These are phyloP conservation scores for Lasiodiplodia sp. DNA, from an alignment of 2,329 filamentous ascomycete species.

Conservation along the genomic window DNA sequence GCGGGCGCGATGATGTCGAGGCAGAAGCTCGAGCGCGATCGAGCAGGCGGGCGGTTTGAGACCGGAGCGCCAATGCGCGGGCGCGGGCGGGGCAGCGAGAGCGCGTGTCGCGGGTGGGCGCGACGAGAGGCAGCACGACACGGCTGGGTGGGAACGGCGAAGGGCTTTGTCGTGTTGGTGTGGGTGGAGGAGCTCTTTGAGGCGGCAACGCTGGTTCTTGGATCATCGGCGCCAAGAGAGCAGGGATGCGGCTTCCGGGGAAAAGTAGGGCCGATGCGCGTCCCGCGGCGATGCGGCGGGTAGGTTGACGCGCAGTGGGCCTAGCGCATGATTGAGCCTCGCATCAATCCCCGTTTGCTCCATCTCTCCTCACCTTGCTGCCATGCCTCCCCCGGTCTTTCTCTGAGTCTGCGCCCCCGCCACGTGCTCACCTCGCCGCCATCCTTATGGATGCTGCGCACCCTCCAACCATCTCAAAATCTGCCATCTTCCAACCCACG, in stretches of 20 bases:
- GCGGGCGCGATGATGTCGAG: constrained; percentile 16
- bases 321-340: constrained; percentile 14
- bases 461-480: background rate
- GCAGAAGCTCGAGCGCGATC: constrained; percentile 11
- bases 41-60: background rate
- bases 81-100: background rate
- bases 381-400: background rate
- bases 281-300: background rate
- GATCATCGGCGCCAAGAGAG: constrained; percentile 7
- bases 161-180: constrained; percentile 11
- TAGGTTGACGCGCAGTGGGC: constrained; percentile 11
- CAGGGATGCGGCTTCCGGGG: background rate
- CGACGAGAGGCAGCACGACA: background rate
- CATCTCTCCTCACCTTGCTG: background rate
- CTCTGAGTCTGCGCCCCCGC: background rate
- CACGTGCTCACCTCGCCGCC: background rate
- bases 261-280: constrained; percentile 13
- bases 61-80: background rate
- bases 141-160: background rate
- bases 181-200: constrained; percentile 7
- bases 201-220: constrained; percentile 9
- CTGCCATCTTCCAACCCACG: constrained; percentile 12
- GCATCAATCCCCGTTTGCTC: background rate
- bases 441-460: constrained; percentile 10
- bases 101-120: background rate